These are phyloP conservation scores for Pyrus pyrifolia DNA, from an alignment of 306 rosid genomes.

Conservation along the genomic window DNA sequence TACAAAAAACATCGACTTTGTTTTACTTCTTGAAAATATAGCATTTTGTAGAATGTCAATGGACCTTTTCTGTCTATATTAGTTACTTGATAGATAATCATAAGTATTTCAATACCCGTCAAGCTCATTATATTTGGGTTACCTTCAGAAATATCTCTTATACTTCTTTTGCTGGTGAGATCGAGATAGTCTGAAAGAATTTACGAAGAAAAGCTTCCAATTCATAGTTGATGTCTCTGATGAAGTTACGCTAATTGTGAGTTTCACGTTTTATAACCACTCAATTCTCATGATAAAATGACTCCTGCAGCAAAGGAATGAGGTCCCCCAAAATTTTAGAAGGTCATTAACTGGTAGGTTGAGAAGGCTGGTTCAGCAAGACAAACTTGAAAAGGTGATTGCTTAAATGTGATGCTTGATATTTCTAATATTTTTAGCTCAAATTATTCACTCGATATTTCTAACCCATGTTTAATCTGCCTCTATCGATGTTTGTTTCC, in stretches of 20 bases:
- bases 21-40: not conserved
- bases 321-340: slow-evolving; percentile 34
- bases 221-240: not conserved
- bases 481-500: not conserved
- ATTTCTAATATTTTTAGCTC: not conserved
- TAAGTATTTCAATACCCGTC: not conserved
- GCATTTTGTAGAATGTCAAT: not conserved
- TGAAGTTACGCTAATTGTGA: not conserved
- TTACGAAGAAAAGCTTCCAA: not conserved
- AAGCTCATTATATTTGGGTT: not conserved
- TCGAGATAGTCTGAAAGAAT: not conserved
- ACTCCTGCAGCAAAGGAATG: slow-evolving; percentile 32
- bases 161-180: not conserved
- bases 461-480: not conserved
- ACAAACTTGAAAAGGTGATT: slow-evolving; percentile 37
- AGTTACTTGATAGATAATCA: not conserved
- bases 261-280: not conserved
- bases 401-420: not conserved
- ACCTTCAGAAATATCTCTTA: not conserved
- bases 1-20: not conserved
- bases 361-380: slow-evolving; percentile 33
- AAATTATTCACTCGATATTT: not conserved
- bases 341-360: slow-evolving; percentile 25
- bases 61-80: not conserved
- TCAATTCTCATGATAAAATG: not conserved